A percentile compares a stretch with the other conserved stretches of the same genome.
phyloP scores from a whole-genome alignment of 768 basidiomycete genomes.

The Termitomyces sp. region DNA sequence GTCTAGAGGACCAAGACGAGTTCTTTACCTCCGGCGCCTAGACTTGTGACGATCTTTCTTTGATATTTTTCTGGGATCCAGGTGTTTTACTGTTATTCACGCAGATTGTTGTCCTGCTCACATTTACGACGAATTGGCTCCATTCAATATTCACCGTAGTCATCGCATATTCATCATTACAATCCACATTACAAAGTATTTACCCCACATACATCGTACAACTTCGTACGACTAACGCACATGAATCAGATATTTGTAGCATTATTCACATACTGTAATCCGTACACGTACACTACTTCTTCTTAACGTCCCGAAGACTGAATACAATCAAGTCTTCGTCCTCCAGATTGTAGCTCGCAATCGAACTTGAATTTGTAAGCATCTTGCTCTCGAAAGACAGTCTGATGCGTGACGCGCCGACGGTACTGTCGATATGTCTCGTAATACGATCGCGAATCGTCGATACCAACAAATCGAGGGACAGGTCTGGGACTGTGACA shows the following conservation, averaged over 20 bases:
- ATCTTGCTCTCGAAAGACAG: slow-evolving; percentile 80
- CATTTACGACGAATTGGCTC: slow-evolving; percentile 1
- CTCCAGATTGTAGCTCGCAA: slow-evolving; percentile 87
- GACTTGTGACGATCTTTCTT: slow-evolving; percentile 2
- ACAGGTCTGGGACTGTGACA: slow-evolving; percentile 78
- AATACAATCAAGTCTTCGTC: slow-evolving; percentile 84
- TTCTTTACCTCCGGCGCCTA: neutral
- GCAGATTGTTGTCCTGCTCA: slow-evolving; percentile 1
- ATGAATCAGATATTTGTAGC: neutral
- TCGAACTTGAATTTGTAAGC: slow-evolving; percentile 81
- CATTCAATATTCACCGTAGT: neutral
- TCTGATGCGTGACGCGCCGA: slow-evolving; percentile 78
- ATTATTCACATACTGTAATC: slow-evolving; percentile 10
- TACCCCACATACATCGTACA: slow-evolving; percentile 2
- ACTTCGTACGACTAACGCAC: slow-evolving; percentile 7
- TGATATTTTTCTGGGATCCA: slow-evolving; percentile 15
- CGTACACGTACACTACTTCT: slow-evolving; percentile 40
- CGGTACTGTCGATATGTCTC: slow-evolving; percentile 70
- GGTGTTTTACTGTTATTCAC: neutral
- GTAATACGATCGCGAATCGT: slow-evolving; percentile 88
- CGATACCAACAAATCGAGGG: slow-evolving; percentile 81
- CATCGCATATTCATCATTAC: neutral
- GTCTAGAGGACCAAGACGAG: slow-evolving; percentile 11
- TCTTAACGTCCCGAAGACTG: slow-evolving; percentile 66
- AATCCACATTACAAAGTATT: neutral